Percentiles rank a stretch among this genome's conserved stretches.
phyloP scores from a whole-genome alignment of 768 basidiomycete species.

The Phanerodontia chrysosporium region DNA sequence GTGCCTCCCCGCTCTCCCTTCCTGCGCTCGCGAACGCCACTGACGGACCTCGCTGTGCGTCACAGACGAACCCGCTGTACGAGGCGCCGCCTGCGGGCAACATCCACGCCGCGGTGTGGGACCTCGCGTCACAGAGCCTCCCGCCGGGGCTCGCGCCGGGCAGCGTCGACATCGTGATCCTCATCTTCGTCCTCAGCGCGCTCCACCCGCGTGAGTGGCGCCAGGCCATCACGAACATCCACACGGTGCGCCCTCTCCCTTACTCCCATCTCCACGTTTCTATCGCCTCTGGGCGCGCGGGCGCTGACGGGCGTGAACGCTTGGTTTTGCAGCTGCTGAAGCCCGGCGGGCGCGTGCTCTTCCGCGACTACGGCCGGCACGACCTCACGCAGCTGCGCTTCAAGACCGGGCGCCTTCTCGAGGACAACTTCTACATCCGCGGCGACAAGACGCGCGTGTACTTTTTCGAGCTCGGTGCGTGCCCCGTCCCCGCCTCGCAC shows the following conservation, averaged over 20 bases:
- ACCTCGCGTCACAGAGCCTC: conserved; percentile 65
- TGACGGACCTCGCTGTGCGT: not conserved
- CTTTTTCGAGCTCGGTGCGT: conserved; percentile 88
- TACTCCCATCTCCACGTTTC: no score
- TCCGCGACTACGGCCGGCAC: conserved; percentile 93
- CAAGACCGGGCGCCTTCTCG: conserved; percentile 80
- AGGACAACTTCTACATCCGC: conserved; percentile 93
- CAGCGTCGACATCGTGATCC: conserved; percentile 83
- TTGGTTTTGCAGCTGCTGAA: conserved; percentile 90
- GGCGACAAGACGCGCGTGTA: conserved; percentile 98
- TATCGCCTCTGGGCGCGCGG: no score
- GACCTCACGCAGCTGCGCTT: conserved; percentile 95
- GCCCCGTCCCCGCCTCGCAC: conserved; percentile 7
- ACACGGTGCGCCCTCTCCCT: conserved; percentile 44
- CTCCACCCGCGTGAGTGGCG: conserved; percentile 92
- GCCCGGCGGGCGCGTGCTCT: conserved; percentile 77
- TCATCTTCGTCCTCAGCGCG: conserved; percentile 92
- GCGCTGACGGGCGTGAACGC: no score
- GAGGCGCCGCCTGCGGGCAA: conserved; percentile 58
- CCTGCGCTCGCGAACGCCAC: no score
- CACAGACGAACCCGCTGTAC: conserved; percentile 76
- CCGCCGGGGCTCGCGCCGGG: conserved; percentile 60
- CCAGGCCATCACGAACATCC: conserved; percentile 75
- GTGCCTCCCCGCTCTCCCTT: no score
- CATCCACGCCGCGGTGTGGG: conserved; percentile 86